Percentiles rank a stretch among this genome's conserved stretches.
These are phyloP conservation scores for Escallonia rubra DNA, from an alignment of 129 eudicot genomes.

Conservation along the genomic window DNA sequence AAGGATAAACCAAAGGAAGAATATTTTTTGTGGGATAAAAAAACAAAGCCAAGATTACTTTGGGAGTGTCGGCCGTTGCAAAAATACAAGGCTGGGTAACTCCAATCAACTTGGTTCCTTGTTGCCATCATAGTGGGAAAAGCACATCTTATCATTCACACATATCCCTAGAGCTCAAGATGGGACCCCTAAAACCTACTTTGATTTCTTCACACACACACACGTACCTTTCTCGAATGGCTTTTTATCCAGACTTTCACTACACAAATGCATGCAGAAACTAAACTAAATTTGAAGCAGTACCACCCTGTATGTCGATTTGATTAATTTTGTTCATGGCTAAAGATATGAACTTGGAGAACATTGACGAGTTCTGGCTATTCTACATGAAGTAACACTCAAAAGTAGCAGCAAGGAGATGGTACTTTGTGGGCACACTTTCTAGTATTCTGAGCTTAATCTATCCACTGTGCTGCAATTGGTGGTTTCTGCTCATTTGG, in stretches of 20 bases:
- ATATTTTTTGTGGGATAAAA: too few species aligned
- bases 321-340: constrained; percentile 4
- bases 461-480: constrained; percentile 50
- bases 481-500: constrained; percentile 60
- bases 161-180: not conserved
- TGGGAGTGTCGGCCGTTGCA: too few species aligned
- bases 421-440: constrained; percentile 92
- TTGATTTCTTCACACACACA: not conserved
- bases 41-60: too few species aligned
- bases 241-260: not conserved
- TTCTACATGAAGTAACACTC: constrained; percentile 89
- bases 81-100: too few species aligned
- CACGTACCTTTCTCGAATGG: not conserved
- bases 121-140: not conserved
- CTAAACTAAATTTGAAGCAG: not conserved
- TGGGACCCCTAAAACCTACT: not conserved
- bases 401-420: constrained; percentile 82
- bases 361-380: constrained; percentile 89
- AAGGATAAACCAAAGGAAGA: too few species aligned
- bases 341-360: constrained; percentile 67
- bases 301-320: not conserved
- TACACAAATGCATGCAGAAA: too few species aligned
- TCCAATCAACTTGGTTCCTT: too few species aligned
- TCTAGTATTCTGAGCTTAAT: constrained; percentile 50
- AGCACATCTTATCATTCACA: not conserved